Evolutionary conservation across 2,329 filamentous ascomycete species (phyloP).

Genomic region (Talaromyces sp.): DNA sequence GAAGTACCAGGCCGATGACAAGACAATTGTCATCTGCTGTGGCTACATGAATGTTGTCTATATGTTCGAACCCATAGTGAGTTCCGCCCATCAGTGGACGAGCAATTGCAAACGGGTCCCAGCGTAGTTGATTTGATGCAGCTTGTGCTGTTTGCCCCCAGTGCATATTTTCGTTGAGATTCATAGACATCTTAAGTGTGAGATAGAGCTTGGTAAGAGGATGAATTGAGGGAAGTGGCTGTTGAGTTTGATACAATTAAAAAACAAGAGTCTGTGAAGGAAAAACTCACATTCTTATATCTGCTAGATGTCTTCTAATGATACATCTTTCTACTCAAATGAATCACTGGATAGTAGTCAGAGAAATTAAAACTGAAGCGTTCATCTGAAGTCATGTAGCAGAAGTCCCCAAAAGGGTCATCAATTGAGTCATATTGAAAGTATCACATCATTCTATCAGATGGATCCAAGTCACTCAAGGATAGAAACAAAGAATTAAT

Average conservation of each 20-base stretch:
- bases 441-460: background rate
- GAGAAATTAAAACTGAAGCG: background rate
- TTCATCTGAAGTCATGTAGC: background rate
- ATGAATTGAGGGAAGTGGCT: background rate
- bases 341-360: background rate
- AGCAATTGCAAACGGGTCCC: too few relatives aligned
- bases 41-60: too few relatives aligned
- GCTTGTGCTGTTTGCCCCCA: too few relatives aligned
- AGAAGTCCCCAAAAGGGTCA: background rate
- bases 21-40: too few relatives aligned
- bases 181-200: background rate
- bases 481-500: background rate
- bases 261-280: background rate
- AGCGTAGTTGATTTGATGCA: too few relatives aligned
- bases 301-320: background rate
- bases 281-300: background rate
- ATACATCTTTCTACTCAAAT: background rate
- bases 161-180: background rate
- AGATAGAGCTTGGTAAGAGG: background rate
- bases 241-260: background rate
- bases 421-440: background rate
- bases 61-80: too few relatives aligned
- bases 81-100: too few relatives aligned
- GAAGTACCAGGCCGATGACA: too few relatives aligned
- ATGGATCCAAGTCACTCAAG: background rate